Base-by-base conservation (phyloP, 129 eudicot genomes). In the Dittrichia graveolens region DNA sequence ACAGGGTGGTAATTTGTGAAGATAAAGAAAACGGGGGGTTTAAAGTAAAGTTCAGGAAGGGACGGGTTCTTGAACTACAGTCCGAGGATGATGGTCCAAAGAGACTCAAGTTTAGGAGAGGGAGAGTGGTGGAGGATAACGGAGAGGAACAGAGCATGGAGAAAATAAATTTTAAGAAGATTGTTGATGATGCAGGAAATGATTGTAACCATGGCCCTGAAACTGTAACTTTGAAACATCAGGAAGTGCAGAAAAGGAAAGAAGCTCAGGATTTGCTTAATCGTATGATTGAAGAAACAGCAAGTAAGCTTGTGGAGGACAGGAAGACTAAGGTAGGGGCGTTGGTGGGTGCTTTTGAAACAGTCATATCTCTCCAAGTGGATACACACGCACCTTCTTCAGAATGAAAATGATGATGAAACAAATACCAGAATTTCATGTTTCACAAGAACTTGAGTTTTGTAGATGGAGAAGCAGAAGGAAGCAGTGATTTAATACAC, bases 311-410 rank as follows among this genome's bases (percentile, higher is more conserved):
- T 52, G 91, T 76, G 13, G 84, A 66, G 67, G 84, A 69, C 79
- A 88, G 83, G 90, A 94, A 90, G 81, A 90, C 91, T 24, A 90
- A 90, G 82, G 97, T 94, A 7, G 90, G 83, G 82, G 97, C 97
- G 10, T 84, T 94, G 89, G 99, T 94, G 80, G 99, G 99, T 48
- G 99, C 99, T 80, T 94, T 94, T 46, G 99, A 94, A 79, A 78
- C 96, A 5, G 97, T 94, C 42, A 90, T 94, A 37, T 88, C 93
- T 74, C 94, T 71, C 50, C 96, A 90, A 79, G 95, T 85, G 34
- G 77, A 73, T 58, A 66, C 72, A 72, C 75, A 73, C 53, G 62
- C 72, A 72, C 75, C 84, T 61, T 35, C 83, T 38, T 9, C 85
- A n/a, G 76, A 75, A 45, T 50, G 49, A 78, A 24, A 24, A 24